These are phyloP conservation scores for Chaetomium tenue DNA, from an alignment of 495 filamentous ascomycete species.

Conservation along the genomic window DNA sequence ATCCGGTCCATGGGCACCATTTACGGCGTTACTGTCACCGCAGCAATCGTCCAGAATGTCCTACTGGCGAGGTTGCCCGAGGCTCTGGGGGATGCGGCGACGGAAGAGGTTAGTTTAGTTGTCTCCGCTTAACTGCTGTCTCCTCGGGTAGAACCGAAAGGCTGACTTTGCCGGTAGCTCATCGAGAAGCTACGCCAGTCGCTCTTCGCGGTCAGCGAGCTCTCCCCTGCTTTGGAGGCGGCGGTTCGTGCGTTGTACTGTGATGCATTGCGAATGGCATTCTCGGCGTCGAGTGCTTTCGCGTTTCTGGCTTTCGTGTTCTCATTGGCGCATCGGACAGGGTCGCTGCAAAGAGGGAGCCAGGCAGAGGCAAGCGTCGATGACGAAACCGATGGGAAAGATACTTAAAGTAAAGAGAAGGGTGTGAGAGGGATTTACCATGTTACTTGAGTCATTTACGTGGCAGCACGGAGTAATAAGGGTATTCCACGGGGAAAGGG, in stretches of 20 bases:
- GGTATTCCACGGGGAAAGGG: neutral
- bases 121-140: neutral
- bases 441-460: too few relatives aligned
- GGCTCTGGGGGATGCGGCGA: slow-evolving; percentile 47
- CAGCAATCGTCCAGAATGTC: slow-evolving; percentile 63
- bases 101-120: slow-evolving; percentile 37
- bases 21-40: slow-evolving; percentile 62
- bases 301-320: slow-evolving; percentile 38
- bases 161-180: slow-evolving; percentile 33
- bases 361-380: neutral
- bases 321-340: slow-evolving; percentile 33
- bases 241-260: slow-evolving; percentile 52
- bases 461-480: too few relatives aligned
- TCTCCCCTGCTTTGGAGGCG: slow-evolving; percentile 48
- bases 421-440: too few relatives aligned
- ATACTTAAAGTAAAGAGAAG: too few relatives aligned
- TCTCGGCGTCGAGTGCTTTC: slow-evolving; percentile 49
- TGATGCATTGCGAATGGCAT: slow-evolving; percentile 49
- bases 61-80: slow-evolving; percentile 52
- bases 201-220: slow-evolving; percentile 49
- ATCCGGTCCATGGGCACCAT: slow-evolving; percentile 63
- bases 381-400: neutral
- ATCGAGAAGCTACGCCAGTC: slow-evolving; percentile 56
- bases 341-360: slow-evolving; percentile 26
- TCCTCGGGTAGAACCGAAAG: neutral